Conservation (phyloP, 768 basidiomycete genomes). For the Termitomyces sp. region DNA sequence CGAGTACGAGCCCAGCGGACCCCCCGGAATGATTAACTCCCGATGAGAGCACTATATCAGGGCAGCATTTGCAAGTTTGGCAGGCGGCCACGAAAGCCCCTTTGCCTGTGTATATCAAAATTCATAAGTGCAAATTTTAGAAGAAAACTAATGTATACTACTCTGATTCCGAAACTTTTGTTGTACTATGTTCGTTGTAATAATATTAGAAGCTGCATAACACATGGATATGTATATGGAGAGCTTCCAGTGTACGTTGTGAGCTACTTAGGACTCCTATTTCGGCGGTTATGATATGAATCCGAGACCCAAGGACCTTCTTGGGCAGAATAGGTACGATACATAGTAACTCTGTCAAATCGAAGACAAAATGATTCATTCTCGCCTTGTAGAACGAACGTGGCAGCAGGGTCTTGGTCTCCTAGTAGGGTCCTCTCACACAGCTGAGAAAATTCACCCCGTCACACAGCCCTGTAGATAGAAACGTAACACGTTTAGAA, state of each 20-base stretch:
- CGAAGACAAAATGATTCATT: neutral
- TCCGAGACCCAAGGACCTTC: neutral
- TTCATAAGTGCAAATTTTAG: neutral
- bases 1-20: neutral
- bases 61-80: neutral
- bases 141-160: neutral
- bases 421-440: neutral
- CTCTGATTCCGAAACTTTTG: no score
- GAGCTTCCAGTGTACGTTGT: neutral
- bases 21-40: no score
- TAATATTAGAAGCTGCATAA: neutral
- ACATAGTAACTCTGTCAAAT: neutral
- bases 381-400: neutral
- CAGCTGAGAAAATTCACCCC: neutral
- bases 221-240: no score
- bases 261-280: neutral
- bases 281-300: neutral
- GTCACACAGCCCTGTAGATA: neutral
- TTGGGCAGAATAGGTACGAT: neutral
- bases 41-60: neutral
- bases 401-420: neutral
- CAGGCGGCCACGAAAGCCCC: no score
- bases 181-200: no score
- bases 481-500: neutral
- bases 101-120: no score